Evolutionary conservation across 306 rosid species (phyloP).

Genomic region (Medicago truncatula): MtrunA17r5.0-ANR NC_053048.1:25130001-25130500

Average conservation of each 20-base stretch:
- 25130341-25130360: conserved; percentile 77
- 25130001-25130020: background rate
- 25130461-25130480: conserved; percentile 92
- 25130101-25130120: background rate
- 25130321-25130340: conserved; percentile 84
- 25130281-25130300: conserved; percentile 31
- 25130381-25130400: conserved; percentile 98
- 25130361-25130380: conserved; percentile 99
- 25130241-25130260: background rate
- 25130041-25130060: too few relatives aligned
- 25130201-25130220: conserved; percentile 5
- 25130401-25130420: conserved; percentile 88
- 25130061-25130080: too few relatives aligned
- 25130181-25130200: background rate
- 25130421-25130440: conserved; percentile 95
- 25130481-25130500: conserved; percentile 93
- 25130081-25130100: too few relatives aligned
- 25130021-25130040: too few relatives aligned
- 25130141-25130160: too few relatives aligned
- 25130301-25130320: conserved; percentile 9
- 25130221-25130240: conserved; percentile 3
- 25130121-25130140: background rate
- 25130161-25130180: background rate
- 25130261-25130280: too few relatives aligned
- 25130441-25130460: conserved; percentile 97